Base-by-base conservation (phyloP, 2,329 filamentous ascomycete species). In the Coleophoma eucalyptorum region DNA sequence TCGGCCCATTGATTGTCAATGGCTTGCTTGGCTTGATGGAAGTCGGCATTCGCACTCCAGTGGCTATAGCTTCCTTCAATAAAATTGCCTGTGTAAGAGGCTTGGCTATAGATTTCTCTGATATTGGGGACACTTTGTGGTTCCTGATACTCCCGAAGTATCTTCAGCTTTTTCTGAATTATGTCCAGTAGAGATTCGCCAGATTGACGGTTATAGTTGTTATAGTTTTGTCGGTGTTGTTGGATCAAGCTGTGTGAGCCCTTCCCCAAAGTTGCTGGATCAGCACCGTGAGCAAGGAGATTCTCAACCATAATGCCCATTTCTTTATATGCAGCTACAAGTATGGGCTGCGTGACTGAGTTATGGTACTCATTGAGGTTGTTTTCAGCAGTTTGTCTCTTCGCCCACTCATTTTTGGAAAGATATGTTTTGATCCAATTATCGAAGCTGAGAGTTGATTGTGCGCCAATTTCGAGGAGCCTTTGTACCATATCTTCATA, bases 401-500 rank as follows among this genome's bases (percentile, higher is more conserved):
- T 62, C 12, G 63, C 57, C 18, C 64, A 62, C 19, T 73, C 59
- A 40, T 67, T 70, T 1, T 72, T 65, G 0, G 70, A 70, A 34
- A 80, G 65, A 12, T 72, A 76, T 0, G 77, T 71, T 61, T 84
- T 84, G 38, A 86, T 68, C 77, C 83, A 91, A 3, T 73, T 73
- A 32, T 84, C 81, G 52, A 86, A 87, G 7, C 81, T 75, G 33
- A 91, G 74, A 0, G 76, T 66, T 0, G 81, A 69, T 1, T 75
- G 69, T 2, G 86, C 84, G 2, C 88, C 89, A 5, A 75, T 71
- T 2, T 82, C 74, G 1, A 94, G 74, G 2, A 94, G 70, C 54
- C 80, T 82, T 31, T 78, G 60, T 1, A 80, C 80, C 33, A 84
- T 69, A 2, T 75, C 67, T 2, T 70, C 50, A 54, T 89, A 76